Evolutionary conservation across 805 yeast genomes (phyloP).

Genomic region (Ogataea nitratoaversa): DNA sequence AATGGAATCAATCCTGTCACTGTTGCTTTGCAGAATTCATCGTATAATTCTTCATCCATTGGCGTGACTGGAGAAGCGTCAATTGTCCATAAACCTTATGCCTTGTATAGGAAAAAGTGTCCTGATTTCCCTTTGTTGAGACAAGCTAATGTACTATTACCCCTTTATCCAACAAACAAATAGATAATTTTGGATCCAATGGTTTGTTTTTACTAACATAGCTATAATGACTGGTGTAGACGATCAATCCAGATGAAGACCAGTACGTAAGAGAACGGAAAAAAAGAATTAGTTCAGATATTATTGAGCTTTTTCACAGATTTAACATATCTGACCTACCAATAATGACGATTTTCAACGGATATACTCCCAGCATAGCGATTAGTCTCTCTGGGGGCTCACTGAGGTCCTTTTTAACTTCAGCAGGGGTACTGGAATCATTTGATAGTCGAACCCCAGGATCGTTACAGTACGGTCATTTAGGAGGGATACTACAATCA

Average conservation of each 20-base stretch:
- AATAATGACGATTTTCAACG: neutral
- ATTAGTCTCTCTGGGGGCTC: constrained; percentile 50
- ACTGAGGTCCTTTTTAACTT: constrained; percentile 55
- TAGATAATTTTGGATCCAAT: no score
- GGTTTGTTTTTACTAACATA: neutral
- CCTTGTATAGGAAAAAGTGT: constrained; percentile 7
- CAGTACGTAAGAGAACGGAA: constrained; percentile 5
- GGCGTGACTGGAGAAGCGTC: neutral
- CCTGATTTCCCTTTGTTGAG: constrained; percentile 10
- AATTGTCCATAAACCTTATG: neutral
- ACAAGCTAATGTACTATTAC: constrained; percentile 5
- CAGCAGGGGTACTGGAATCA: constrained; percentile 53
- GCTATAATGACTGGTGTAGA: neutral
- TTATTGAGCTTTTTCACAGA: constrained; percentile 6
- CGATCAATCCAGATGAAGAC: constrained; percentile 11
- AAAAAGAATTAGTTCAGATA: neutral
- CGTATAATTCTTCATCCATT: neutral
- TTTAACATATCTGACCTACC: neutral
- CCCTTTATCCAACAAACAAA: no score
- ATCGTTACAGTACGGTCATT: constrained; percentile 26
- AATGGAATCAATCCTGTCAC: no score
- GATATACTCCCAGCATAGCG: constrained; percentile 27
- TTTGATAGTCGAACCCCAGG: constrained; percentile 43
- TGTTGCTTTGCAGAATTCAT: no score
- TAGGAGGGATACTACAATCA: constrained; percentile 53